Evolutionary conservation across 495 filamentous ascomycete species (phyloP).

Genomic region (Podospora anserina): DNA sequence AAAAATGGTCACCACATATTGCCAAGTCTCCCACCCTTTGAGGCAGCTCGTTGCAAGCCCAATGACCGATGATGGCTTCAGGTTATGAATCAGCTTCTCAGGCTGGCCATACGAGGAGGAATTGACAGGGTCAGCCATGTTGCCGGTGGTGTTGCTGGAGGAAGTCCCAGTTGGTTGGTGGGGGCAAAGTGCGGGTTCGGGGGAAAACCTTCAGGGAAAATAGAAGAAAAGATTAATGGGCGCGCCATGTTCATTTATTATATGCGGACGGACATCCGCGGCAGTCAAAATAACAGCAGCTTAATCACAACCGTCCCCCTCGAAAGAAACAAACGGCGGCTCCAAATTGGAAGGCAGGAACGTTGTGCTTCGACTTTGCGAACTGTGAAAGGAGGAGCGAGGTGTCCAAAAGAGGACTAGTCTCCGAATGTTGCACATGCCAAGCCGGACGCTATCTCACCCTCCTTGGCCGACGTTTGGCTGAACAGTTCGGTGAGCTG

Average conservation of each 20-base stretch:
- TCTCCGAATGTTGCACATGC: slow-evolving; percentile 13
- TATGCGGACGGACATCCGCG: background rate
- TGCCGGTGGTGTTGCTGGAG: background rate
- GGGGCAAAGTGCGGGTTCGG: background rate
- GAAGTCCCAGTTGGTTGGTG: background rate
- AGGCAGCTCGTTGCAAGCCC: background rate
- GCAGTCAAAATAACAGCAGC: background rate
- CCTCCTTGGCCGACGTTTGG: background rate
- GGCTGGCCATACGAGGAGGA: background rate
- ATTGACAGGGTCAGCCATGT: slow-evolving; percentile 7
- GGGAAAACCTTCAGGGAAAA: background rate
- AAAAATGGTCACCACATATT: slow-evolving; percentile 21
- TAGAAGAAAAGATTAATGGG: background rate
- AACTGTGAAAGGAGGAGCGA: background rate
- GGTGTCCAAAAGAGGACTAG: slow-evolving; percentile 17
- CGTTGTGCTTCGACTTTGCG: background rate
- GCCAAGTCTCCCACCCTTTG: slow-evolving; percentile 11
- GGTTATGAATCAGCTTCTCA: background rate
- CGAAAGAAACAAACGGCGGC: background rate
- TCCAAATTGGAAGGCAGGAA: background rate
- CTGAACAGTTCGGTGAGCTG: background rate
- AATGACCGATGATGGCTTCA: background rate
- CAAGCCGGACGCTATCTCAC: background rate
- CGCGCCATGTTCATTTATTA: background rate
- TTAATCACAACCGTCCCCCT: background rate